Base-by-base conservation (phyloP, 768 basidiomycete genomes). In the Boletellus ananas region DNA sequence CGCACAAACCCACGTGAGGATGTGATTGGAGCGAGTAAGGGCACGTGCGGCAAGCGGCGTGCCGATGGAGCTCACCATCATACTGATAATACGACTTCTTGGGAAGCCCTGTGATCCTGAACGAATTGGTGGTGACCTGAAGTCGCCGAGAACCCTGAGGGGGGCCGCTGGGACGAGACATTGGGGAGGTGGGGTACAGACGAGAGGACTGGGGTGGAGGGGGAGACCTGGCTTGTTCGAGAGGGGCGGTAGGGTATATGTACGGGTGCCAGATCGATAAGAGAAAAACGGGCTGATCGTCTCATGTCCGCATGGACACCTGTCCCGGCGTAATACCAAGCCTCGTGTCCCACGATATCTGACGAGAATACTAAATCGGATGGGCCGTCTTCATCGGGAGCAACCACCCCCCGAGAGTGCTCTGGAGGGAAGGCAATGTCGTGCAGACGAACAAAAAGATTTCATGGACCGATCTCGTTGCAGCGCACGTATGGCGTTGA, bases 71-170 rank as follows among this genome's bases (percentile, higher is more conserved):
- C 53, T 60, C 46, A 71, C 68, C 68, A 23, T 69, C 68, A 34
- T 69, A 71, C 12, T 71, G 70, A 37, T 56, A 55, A 2, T 70
- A 69, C 0, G 17, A 0, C 6, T 54, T 64, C 20, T 23, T 49
- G 0, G 71, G 71, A 12, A 70, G 55, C 0, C 56, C 50, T 0
- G 54, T 58, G 17, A 72, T 58, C 43, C 61, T 62, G 49, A 65
- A 73, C 0, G 66, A 69, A 27, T 72, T 72, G 0, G 72, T 72
- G 0, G 45, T 13, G 3, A 72, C 72, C n/a, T 56, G 54, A 23
- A 67, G 55, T 6, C 51, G 56, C 1, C 54, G 46, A 4, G 45
- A 5, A 34, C 51, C 54, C 16, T 58, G 56, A n/a, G 48, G 47
- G 18, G 61, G 47, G 23, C 56, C 57, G 20, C 54, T 43, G 10